phyloP scores from a whole-genome alignment of 163 green algal genomes.

The Scenedesmus sp. region DNA sequence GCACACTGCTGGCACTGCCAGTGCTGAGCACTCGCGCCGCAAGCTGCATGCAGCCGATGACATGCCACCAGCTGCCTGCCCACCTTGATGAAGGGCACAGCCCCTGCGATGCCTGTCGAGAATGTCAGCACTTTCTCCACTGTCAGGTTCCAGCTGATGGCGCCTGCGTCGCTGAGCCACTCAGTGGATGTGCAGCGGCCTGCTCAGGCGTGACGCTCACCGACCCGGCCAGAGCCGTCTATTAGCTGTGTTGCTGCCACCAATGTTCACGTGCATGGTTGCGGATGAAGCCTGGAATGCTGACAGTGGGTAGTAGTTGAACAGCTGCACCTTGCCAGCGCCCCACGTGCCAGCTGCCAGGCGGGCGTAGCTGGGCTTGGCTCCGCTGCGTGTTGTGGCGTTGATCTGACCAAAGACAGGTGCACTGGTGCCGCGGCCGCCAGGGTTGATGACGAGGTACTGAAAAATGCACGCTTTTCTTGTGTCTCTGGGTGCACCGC shows the following conservation, averaged over 20 bases:
- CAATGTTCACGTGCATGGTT: neutral
- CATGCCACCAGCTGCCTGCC: neutral
- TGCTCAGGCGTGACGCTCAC: neutral
- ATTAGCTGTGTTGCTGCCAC: neutral
- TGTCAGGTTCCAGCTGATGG: constrained; percentile 9
- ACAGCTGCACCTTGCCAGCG: neutral
- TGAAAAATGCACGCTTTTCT: neutral
- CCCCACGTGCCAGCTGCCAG: constrained; percentile 1
- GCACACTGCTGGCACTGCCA: neutral
- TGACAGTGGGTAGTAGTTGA: neutral
- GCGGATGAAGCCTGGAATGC: neutral
- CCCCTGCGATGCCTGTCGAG: neutral
- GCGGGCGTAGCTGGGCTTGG: neutral
- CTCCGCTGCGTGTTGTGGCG: neutral
- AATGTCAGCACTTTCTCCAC: neutral
- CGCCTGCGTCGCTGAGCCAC: constrained; percentile 6
- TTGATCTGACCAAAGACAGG: neutral
- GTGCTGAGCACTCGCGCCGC: neutral
- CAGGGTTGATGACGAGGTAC: constrained; percentile 16
- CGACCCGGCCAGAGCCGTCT: neutral
- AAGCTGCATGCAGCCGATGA: neutral
- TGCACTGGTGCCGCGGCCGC: neutral
- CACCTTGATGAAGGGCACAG: neutral
- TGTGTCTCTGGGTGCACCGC: neutral
- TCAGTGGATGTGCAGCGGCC: neutral